Evolutionary conservation across 1,139 yeast genomes (phyloP), one percentile per base, ranked within the genome.

Genomic region (Magnusiomyces fungicola): DNA sequence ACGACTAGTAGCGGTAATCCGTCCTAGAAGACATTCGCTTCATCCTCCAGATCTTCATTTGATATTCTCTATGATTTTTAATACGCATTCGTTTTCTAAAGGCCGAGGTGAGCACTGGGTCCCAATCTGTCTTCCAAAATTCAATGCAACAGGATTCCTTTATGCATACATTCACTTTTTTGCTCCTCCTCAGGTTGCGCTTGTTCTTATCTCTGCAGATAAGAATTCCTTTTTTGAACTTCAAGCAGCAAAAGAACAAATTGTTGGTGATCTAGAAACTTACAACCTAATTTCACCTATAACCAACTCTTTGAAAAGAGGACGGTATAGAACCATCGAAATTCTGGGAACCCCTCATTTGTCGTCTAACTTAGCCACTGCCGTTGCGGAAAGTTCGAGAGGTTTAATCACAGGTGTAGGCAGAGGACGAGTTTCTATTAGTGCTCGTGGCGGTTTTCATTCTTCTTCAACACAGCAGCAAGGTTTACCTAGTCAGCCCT

Each of bases 81-180:
- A 78, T 56, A 74, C 80, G 10, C 66, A 69, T 25, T 69, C 78
- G 1, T 76, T 76, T 58, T 68, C 66, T 44, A 72, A 72, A 21
- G 73, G 72, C 46, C 24, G 36, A 23, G 92, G 85, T 57, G 96
- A 90, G 59, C 78, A 88, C 54, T 92, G 97, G 97, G 78, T 88
- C 14, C 98, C 98, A 0, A 73, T 92, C 1, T 92, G 98, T 63
- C 74, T 92, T 65, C 96, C 98, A 0, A 79, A 85, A 56, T 92
- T 92, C 69, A 92, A 92, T 62, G 71, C 87, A 2, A 80, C 81
- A 55, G 98, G 98, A 14, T 94, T 89, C 59, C 69, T 92, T 7
- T 86, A 92, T 62, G 80, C 88, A 2, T 87, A 84, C 61, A 83
- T 89, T 44, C 80, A 79, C 54, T 79, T 78, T 52, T 69, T 87